Evolutionary conservation across 1,284 basidiomycete genomes (phyloP), one percentile per base, ranked within the genome.

Genomic region (Apiotrichum siamense): DNA sequence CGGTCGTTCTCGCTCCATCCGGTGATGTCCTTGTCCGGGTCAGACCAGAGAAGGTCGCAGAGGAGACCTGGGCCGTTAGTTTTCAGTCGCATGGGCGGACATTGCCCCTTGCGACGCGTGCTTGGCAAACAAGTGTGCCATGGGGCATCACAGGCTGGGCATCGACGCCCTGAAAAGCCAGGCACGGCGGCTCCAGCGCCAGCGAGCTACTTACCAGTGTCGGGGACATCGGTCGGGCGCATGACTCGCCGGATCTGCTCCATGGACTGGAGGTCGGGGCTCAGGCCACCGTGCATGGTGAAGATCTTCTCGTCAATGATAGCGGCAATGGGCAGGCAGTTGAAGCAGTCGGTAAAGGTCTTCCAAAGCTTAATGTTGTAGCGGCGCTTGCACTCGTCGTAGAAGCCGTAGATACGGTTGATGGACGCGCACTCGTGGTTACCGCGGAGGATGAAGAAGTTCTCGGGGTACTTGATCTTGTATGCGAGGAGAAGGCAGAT

Each of bases 1-100:
- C 94, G 83, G 74, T 98, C 94, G 73, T 98, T 98, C 78, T 98
- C 94, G 71, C 89, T 93, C 94, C 94, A 98, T 11, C 93, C 94
- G 25, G 92, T 94, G 67, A 97, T 97, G 70, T 97, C 94, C 77
- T 98, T 97, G 80, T 97, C 94, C 38, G 94, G 94, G 78, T 98
- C 94, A 53, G 94, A 97, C 94, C 94, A 98, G 63, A 98, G 78
- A 54, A 98, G 80, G 76, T 98, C 94, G 73, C 92, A 97, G 41
- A 98, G 82, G 50, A 97, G 80, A 56, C 93, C 91, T 76, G 57
- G n/a, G n/a, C n/a, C n/a, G n/a, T n/a, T n/a, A n/a, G n/a, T n/a
- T n/a, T n/a, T n/a, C n/a, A n/a, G n/a, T n/a, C n/a, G n/a, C n/a
- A n/a, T n/a, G n/a, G n/a, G n/a, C n/a, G n/a, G n/a, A n/a, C n/a